Base-by-base conservation (phyloP, 148 eudicot genomes). In the Camellia sinensis region DNA sequence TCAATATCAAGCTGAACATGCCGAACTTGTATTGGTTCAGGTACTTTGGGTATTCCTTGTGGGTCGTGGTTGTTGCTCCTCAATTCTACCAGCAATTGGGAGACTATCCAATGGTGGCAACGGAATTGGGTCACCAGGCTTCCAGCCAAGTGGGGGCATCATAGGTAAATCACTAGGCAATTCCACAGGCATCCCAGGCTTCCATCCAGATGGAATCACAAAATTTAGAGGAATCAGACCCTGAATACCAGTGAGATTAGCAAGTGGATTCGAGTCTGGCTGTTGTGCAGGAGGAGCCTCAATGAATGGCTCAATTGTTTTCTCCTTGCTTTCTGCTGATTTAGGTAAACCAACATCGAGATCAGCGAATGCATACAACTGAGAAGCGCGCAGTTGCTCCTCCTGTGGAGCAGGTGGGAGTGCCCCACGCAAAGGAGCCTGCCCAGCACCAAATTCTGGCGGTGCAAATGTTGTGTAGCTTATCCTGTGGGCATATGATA, bases 381-480 rank as follows among this genome's bases (percentile, higher is more conserved):
- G 97, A 60, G 99, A 93, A 14, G 94, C 97, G 3, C 97, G 92
- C 97, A 95, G 81, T 84, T 95, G 98, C 78, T 95, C 97, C 73
- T 95, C 99, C 54, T 92, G 97, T 2, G 97, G 99, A 14, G 98
- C 99, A 7, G 98, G 99, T 3, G 98, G 98, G 29, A 95, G 92
- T 19, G 99, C 95, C 43, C 97, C 99, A 11, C 97, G 90, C 66
- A 93, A 94, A 10, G 95, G 97, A 57, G 86, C 98, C 67, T 79
- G 85, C 53, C 97, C 97, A 11, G 92, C 91, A 22, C 95, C 97
- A 74, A 89, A 93, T 80, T 95, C 99, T 1, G 98, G 98, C 0
- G 98, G 98, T 6, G 99, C 98, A 84, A 93, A 93, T 37, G 98
- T 95, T 41, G 99, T 93, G 84, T 95, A 95, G 89, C 99, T 95